Conservation (phyloP, 495 filamentous ascomycete genomes). For the Neurospora cerealis region DNA sequence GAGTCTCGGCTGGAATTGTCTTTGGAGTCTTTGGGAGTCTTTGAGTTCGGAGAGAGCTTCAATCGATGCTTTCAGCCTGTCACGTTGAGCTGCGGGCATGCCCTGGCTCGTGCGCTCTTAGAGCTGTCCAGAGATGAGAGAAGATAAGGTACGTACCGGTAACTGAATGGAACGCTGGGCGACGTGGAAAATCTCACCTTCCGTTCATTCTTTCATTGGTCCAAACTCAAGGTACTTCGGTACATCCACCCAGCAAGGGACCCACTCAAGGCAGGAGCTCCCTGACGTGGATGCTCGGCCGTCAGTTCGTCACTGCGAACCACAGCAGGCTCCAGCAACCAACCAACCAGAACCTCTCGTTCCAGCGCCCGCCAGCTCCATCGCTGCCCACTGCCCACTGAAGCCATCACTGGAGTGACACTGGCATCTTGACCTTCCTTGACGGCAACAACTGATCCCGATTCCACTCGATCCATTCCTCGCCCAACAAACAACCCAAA, state of each 20-base stretch:
- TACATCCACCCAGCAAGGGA: not conserved
- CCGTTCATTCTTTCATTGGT: not conserved
- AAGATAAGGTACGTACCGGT: not conserved
- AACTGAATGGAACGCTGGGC: no score
- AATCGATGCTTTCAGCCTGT: not conserved
- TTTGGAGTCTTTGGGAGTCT: not conserved
- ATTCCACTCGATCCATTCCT: slow-evolving; percentile 1
- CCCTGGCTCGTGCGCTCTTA: not conserved
- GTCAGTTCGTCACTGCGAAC: not conserved
- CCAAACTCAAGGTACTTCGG: not conserved
- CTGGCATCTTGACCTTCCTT: not conserved
- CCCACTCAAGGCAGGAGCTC: slow-evolving; percentile 25
- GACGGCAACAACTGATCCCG: not conserved
- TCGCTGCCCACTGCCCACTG: not conserved
- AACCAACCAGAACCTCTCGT: not conserved
- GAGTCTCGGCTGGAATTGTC: not conserved
- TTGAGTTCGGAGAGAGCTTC: not conserved
- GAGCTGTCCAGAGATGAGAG: not conserved
- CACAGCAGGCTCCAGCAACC: not conserved
- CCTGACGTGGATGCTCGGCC: slow-evolving; percentile 22
- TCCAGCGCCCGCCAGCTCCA: slow-evolving; percentile 1
- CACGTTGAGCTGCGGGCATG: not conserved
- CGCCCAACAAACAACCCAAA: not conserved
- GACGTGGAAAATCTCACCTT: not conserved
- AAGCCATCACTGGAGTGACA: not conserved